Conservation (phyloP, 2,329 filamentous ascomycete genomes). For the Colletotrichum lini region DNA sequence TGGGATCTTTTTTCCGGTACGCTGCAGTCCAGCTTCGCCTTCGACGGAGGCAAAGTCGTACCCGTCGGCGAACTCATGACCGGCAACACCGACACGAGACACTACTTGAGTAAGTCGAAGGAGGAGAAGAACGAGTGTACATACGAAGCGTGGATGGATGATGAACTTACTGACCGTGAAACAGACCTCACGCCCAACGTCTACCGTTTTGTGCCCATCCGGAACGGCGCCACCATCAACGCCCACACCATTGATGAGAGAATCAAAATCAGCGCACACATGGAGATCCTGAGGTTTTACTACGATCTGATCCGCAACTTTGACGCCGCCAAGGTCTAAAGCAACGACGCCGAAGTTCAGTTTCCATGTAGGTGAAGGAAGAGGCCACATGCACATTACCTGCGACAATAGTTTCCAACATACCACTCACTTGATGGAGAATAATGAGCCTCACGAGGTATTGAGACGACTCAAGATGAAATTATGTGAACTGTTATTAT, state of each 20-base stretch:
- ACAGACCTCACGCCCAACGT: slow-evolving; percentile 28
- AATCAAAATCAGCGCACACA: slow-evolving; percentile 32
- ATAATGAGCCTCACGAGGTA: background rate
- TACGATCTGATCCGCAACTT: slow-evolving; percentile 40
- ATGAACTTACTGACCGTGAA: background rate
- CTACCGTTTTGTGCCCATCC: slow-evolving; percentile 36
- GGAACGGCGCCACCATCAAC: slow-evolving; percentile 17
- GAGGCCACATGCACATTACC: too few species aligned
- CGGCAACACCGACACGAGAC: slow-evolving; percentile 38
- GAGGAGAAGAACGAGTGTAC: too few species aligned
- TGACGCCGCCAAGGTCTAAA: slow-evolving; percentile 21
- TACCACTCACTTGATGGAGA: too few species aligned
- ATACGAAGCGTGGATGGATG: background rate
- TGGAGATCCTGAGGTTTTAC: slow-evolving; percentile 38
- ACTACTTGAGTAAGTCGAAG: slow-evolving; percentile 22
- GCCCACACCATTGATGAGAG: slow-evolving; percentile 40
- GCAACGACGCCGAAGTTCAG: background rate
- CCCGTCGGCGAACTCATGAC: slow-evolving; percentile 38
- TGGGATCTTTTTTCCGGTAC: slow-evolving; percentile 38
- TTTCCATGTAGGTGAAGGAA: background rate
- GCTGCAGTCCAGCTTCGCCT: slow-evolving; percentile 35
- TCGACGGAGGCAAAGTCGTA: slow-evolving; percentile 32
- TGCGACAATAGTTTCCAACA: background rate
- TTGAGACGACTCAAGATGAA: too few species aligned
- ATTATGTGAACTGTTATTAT: background rate